Conservation (phyloP, 2,329 filamentous ascomycete species). For the Setomelanomma holmii region DNA sequence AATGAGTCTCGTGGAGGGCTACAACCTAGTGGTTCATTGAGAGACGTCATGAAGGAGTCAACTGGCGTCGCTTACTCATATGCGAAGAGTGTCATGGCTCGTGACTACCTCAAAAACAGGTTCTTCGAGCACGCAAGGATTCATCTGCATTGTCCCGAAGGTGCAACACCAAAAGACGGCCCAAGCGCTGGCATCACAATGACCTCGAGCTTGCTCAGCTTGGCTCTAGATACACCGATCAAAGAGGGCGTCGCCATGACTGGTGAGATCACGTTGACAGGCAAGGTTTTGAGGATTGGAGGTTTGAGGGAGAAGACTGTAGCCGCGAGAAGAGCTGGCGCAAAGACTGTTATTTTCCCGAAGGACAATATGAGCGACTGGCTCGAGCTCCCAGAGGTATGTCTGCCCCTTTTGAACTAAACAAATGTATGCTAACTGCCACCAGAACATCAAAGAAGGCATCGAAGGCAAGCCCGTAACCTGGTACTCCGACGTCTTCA, state of each 20-base stretch:
- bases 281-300: constrained; percentile 94
- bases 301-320: constrained; percentile 97
- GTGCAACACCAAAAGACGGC: constrained; percentile 92
- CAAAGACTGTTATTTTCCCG: constrained; percentile 93
- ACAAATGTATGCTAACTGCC: constrained; percentile 20
- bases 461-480: constrained; percentile 88
- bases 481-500: constrained; percentile 95
- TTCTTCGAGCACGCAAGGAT: constrained; percentile 97
- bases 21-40: constrained; percentile 92
- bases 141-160: constrained; percentile 95
- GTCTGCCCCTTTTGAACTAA: constrained; percentile 39
- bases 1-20: constrained; percentile 77
- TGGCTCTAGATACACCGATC: constrained; percentile 80
- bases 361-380: constrained; percentile 96
- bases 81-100: constrained; percentile 86
- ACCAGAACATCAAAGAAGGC: constrained; percentile 95
- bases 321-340: constrained; percentile 88
- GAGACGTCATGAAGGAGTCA: constrained; percentile 98
- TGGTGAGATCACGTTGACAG: constrained; percentile 93
- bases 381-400: constrained; percentile 93
- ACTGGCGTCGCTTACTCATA: constrained; percentile 96
- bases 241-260: constrained; percentile 96
- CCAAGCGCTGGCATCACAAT: constrained; percentile 88
- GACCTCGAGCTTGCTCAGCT: constrained; percentile 88
- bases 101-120: constrained; percentile 83